Conservation (phyloP, 257 asterid species). For the Gentiana straminea region DNA sequence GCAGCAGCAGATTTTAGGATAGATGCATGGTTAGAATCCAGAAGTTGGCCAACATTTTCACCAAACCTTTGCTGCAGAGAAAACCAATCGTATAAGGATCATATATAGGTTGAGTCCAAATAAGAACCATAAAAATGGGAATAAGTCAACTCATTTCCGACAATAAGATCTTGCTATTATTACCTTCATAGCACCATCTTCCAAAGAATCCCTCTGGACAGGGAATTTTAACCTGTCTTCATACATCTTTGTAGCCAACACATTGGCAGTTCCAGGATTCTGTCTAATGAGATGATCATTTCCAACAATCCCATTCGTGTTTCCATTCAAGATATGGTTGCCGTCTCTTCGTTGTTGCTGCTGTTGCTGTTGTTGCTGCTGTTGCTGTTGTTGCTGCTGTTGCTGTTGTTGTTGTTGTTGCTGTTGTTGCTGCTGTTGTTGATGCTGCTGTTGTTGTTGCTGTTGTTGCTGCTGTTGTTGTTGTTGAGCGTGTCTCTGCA, state of each 20-base stretch:
- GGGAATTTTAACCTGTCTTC: slow-evolving; percentile 82
- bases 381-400: slow-evolving; percentile 30
- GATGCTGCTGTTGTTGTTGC: slow-evolving; percentile 41
- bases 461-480: slow-evolving; percentile 54
- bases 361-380: slow-evolving; percentile 23
- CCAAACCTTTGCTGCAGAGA: slow-evolving; percentile 80
- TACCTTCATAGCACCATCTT: slow-evolving; percentile 90
- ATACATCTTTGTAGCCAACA: slow-evolving; percentile 75
- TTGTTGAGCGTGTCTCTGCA: slow-evolving; percentile 20
- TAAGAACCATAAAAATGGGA: too few relatives aligned
- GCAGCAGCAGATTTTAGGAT: slow-evolving; percentile 79
- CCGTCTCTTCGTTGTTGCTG: slow-evolving; percentile 76
- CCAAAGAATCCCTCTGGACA: slow-evolving; percentile 73
- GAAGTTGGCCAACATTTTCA: slow-evolving; percentile 62
- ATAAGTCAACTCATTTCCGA: too few relatives aligned
- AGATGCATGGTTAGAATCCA: slow-evolving; percentile 86
- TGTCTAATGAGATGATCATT: slow-evolving; percentile 76
- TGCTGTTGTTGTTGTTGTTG: slow-evolving; percentile 42
- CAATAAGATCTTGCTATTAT: too few relatives aligned
- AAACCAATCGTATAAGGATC: neutral
- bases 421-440: slow-evolving; percentile 53
- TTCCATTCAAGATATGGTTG: slow-evolving; percentile 62
- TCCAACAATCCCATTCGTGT: slow-evolving; percentile 72
- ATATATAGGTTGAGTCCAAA: too few relatives aligned
- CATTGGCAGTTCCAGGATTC: slow-evolving; percentile 77